These are phyloP conservation scores for Cymbidium sinense DNA, from an alignment of 106 monocot species.

Conservation along the genomic window DNA sequence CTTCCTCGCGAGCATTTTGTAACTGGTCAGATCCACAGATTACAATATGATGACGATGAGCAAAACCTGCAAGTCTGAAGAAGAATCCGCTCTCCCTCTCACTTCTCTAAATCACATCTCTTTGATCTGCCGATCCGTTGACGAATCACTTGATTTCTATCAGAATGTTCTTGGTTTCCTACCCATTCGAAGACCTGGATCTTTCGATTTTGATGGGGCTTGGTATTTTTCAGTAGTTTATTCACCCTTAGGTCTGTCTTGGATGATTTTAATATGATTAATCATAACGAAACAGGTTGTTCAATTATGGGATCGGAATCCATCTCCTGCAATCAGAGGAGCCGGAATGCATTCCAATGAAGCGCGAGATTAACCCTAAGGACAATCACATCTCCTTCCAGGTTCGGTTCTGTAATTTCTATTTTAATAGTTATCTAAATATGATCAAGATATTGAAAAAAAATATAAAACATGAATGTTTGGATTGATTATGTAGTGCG, in stretches of 20 bases:
- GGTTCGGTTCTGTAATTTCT: no score
- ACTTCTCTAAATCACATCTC: constrained; percentile 81
- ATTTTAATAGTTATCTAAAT: no score
- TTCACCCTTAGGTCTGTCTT: neutral
- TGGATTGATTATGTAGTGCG: constrained; percentile 40
- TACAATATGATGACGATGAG: neutral
- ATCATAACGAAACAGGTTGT: constrained; percentile 48
- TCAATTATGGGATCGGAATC: constrained; percentile 89
- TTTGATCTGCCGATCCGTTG: constrained; percentile 60
- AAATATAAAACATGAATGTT: no score
- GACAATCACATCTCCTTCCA: constrained; percentile 78
- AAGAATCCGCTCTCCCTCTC: constrained; percentile 25
- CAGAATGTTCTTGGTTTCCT: constrained; percentile 78
- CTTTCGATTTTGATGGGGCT: constrained; percentile 77
- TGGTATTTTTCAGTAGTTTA: constrained; percentile 38
- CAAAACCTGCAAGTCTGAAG: neutral
- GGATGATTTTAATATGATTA: neutral
- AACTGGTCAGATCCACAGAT: neutral
- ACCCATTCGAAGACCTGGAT: constrained; percentile 69
- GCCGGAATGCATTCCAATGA: constrained; percentile 31
- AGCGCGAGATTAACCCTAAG: constrained; percentile 53
- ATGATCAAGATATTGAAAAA: no score
- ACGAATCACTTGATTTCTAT: constrained; percentile 66
- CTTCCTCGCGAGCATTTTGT: neutral
- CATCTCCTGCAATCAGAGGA: constrained; percentile 69